Evolutionary conservation across 2,329 filamentous ascomycete species (phyloP), one percentile per base, ranked within the genome.

Genomic region (Sphaerulina vaccinii): DNA sequence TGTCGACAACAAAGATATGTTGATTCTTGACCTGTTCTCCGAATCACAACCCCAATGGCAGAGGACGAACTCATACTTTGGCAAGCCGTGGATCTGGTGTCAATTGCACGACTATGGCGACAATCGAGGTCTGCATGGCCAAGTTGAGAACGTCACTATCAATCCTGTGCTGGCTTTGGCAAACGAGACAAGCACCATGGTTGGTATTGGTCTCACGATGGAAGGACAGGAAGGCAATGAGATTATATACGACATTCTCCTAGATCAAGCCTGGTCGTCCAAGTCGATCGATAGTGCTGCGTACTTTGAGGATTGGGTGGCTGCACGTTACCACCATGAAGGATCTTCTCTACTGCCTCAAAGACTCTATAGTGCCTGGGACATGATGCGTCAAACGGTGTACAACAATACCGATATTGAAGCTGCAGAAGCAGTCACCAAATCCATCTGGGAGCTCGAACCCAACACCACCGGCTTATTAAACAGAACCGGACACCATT

Each of bases 81-180:
- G 77, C 15, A 79, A 79, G 56, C 73, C 75, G 0, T 80, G 77
- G 77, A 73, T 80, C 29, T 80, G 78, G 78, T 79, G 76, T 56
- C 67, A 79, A 56, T 62, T 80, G 5, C 78, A 79, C 56, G 70
- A 72, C 52, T 80, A 75, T 52, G 77, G 77, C 5, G 75, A 73
- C 13, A 78, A 74, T 56, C 70, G 73, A 67, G 50, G 50, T 36
- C 50, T 52, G 11, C 79, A 79, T 52, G 77, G 77, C 1, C 77
- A 79, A 54, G 68, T 79, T 13, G 63, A 70, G 49, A 79, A 78
- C 33, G 57, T 79, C 5, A 80, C 77, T 0, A 63, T 71, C 33
- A 74, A 75, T 51, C 68, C 75, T 0, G 70, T 77, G n/a, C 65
- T 70, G 33, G 77, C 77, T 0, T 64, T 77, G 1, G 57, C 63